Evolutionary conservation across 495 filamentous ascomycete species (phyloP), one percentile per base, ranked within the genome.

Genomic region (Sporormia fimetaria): DNA sequence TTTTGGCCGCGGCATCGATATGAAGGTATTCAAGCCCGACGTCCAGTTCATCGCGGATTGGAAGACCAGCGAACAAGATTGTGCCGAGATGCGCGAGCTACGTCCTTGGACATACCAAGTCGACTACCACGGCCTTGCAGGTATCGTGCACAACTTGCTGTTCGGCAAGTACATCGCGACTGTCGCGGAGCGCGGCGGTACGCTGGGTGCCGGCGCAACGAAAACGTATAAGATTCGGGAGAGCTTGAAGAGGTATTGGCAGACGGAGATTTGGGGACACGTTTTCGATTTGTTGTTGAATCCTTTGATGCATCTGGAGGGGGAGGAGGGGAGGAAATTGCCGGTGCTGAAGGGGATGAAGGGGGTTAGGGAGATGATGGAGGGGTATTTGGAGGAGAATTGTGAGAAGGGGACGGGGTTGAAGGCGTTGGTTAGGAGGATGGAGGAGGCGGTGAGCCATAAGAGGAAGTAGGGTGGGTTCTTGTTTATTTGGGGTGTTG

Each of bases 161-260:
- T 96, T 94, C 57, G 90, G 90, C 4, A 83, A 83, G 54, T 94
- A 95, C 63, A 85, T 98, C 46, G 85, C 96, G 54, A 90, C 84
- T 11, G 59, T 67, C 0, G 63, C 64, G 9, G 65, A 63, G 33
- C 49, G 63, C 15, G 56, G 44, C 17, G 54, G 31, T 12, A 43
- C 55, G 41, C 21, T 65, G 12, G 67, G 67, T 1, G 57, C 58
- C n/a, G 67, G 62, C 0, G 68, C 65, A 10, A 73, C 70, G 14
- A 73, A 75, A 57, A 77, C 70, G 46, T 87, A 81, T 51, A 69
- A 67, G 25, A 76, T 94, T 38, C 70, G 74, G 21, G 85, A 92
- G 59, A 67, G 66, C 1, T 57, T 95, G 39, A 96, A 96, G 63
- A 59, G 90, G 16, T 95, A 95, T 58, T 96, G 90, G 90, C 86